These are phyloP conservation scores for Lobosporangium transversale DNA, from an alignment of 192 early-diverging fungal species.

Conservation along the genomic window DNA sequence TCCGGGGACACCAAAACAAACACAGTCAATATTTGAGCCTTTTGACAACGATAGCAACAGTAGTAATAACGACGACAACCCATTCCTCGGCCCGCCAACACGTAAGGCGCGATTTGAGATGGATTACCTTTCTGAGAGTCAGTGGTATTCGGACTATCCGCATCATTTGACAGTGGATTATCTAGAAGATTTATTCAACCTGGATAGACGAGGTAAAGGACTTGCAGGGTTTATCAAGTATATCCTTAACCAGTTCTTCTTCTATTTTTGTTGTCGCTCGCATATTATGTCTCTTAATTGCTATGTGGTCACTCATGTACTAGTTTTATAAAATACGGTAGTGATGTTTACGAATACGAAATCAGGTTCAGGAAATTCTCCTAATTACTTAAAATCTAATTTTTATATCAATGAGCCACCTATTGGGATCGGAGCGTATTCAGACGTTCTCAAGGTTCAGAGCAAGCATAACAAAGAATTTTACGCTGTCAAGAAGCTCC, in stretches of 20 bases:
- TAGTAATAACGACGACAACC: conserved; percentile 24
- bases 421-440: conserved; percentile 86
- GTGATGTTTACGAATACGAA: conserved; percentile 39
- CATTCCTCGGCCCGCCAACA: conserved; percentile 34
- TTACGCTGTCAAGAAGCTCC: conserved; percentile 88
- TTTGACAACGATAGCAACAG: not conserved
- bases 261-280: not conserved
- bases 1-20: conserved; percentile 21
- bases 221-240: too few species aligned
- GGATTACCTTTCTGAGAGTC: conserved; percentile 48
- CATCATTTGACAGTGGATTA: conserved; percentile 46
- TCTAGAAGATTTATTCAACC: conserved; percentile 33
- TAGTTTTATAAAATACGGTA: too few species aligned
- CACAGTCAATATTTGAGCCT: too few species aligned
- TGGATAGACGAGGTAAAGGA: conserved; percentile 38
- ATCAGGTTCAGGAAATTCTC: conserved; percentile 23
- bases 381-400: conserved; percentile 76
- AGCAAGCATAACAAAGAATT: conserved; percentile 65
- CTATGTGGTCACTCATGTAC: not conserved
- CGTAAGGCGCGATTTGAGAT: conserved; percentile 31
- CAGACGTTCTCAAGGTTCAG: conserved; percentile 82
- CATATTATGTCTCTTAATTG: not conserved
- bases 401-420: conserved; percentile 68
- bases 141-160: conserved; percentile 51
- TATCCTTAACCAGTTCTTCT: too few species aligned